Base-by-base conservation (phyloP, 495 filamentous ascomycete species). In the Aspergillus olivimuriae region DNA sequence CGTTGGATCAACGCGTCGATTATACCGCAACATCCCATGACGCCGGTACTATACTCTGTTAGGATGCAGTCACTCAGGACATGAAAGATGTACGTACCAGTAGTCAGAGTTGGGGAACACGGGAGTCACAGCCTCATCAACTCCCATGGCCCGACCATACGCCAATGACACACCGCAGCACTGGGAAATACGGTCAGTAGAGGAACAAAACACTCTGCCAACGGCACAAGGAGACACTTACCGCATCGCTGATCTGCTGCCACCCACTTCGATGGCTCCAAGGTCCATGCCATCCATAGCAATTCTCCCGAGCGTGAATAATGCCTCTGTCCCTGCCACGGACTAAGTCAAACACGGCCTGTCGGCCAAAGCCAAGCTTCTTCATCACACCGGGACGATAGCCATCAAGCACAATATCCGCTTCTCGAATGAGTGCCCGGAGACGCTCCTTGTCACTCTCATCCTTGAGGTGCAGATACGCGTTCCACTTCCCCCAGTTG, bases 331-430 rank as follows among this genome's bases (percentile, higher is more conserved):
- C 61, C 9, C 74, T 60, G 26, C 69, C 55, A 44, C 60, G 67
- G 2, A 53, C 63, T 20, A 77, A 43, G 8, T 73, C 66, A 7
- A 71, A 51, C 9, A 78, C 58, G 4, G 58, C 67, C 4, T 68
- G 51, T n/a, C 59, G 49, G 1, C 70, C 65, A 46, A 77, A 76
- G 0, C 76, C 76, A 21, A 69, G 54, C 14, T 64, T 65, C 6
- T 74, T 73, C 30, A 79, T 46, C 3, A 64, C 73, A 2, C 67
- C 70, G 0, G 75, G 77, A 2, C 77, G 66, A 44, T 78, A 81
- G 1, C 75, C 76, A 43, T 77, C 65, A 14, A 81, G 45, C 4
- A 81, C 67, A n/a, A 81, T 70, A 58, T 81, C 77, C 2, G 76
- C 76, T 1, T 71, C 69, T 7, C 51, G 48, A 37, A 81, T 69